A percentile compares a stretch with the other conserved stretches of the same genome.
Evolutionary conservation across 495 filamentous ascomycete species (phyloP).

Genomic region (Penicillium diatomitis): DNA sequence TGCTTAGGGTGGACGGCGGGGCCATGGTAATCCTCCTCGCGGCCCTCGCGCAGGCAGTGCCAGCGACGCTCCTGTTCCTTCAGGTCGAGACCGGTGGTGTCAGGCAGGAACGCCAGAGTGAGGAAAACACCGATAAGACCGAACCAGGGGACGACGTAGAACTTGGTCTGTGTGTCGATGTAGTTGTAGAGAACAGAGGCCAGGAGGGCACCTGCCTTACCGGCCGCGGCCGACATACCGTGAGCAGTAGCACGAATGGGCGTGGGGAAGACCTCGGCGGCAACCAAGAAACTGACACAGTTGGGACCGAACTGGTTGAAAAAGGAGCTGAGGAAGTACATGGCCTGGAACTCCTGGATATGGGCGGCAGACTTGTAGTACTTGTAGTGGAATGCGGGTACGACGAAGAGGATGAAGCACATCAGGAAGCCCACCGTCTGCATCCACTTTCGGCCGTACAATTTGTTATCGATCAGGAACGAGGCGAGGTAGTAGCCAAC

Average conservation of each 20-base stretch:
- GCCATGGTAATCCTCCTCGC: slow-evolving; percentile 74
- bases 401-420: slow-evolving; percentile 77
- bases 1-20: slow-evolving; percentile 81
- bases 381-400: slow-evolving; percentile 74
- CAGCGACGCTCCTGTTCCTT: slow-evolving; percentile 92
- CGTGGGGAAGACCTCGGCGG: slow-evolving; percentile 84
- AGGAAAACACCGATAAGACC: slow-evolving; percentile 71
- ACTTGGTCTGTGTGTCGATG: slow-evolving; percentile 66
- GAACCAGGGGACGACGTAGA: slow-evolving; percentile 88
- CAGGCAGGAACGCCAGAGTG: slow-evolving; percentile 74
- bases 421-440: slow-evolving; percentile 80
- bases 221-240: slow-evolving; percentile 75
- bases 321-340: slow-evolving; percentile 87
- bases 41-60: slow-evolving; percentile 65
- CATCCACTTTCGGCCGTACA: slow-evolving; percentile 89
- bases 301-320: slow-evolving; percentile 97
- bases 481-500: slow-evolving; percentile 75
- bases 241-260: slow-evolving; percentile 85
- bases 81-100: slow-evolving; percentile 86
- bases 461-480: slow-evolving; percentile 80
- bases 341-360: slow-evolving; percentile 76
- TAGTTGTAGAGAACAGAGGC: slow-evolving; percentile 83
- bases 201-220: slow-evolving; percentile 77
- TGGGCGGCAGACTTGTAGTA: slow-evolving; percentile 59
- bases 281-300: slow-evolving; percentile 82